phyloP scores from a whole-genome alignment of 2,329 filamentous ascomycete genomes.

The Fusarium redolens region DNA sequence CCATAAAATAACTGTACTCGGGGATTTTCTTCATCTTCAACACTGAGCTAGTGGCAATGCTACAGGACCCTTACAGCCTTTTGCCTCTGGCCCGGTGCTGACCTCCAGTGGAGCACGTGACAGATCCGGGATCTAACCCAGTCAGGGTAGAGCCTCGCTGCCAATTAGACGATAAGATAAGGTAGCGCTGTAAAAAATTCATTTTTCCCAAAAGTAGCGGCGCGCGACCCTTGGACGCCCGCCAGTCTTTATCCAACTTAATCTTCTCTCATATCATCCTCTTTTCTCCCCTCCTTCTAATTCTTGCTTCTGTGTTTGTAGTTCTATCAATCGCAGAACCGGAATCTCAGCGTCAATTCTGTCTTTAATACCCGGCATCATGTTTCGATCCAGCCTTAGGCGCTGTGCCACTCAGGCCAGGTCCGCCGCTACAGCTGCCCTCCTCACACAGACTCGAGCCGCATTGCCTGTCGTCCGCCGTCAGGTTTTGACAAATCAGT shows the following conservation, averaged over 20 bases:
- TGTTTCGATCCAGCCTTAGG: conserved; percentile 54
- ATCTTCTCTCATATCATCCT: conserved; percentile 17
- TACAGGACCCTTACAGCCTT: neutral
- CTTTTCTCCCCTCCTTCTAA: conserved; percentile 12
- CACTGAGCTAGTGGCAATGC: neutral
- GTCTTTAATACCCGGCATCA: conserved; percentile 21
- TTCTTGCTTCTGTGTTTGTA: conserved; percentile 13
- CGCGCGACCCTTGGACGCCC: conserved; percentile 32
- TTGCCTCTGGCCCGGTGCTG: neutral
- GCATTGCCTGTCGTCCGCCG: conserved; percentile 42
- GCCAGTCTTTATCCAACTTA: conserved; percentile 23
- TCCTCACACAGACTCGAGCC: conserved; percentile 46
- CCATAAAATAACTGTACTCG: neutral
- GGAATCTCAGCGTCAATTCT: conserved; percentile 1
- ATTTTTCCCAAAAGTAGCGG: conserved; percentile 9
- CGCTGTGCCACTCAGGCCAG: conserved; percentile 54
- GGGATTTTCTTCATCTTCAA: neutral
- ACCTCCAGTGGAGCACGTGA: conserved; percentile 23
- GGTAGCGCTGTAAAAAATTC: conserved; percentile 18
- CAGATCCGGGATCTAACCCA: neutral
- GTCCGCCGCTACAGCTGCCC: conserved; percentile 45
- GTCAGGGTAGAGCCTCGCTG: neutral
- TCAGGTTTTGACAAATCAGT: conserved; percentile 34
- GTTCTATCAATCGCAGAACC: conserved; percentile 21
- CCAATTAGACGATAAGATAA: conserved; percentile 26